A percentile compares a stretch with the other conserved stretches of the same genome.
These are phyloP conservation scores for Flueggea neowawraea DNA, from an alignment of 441 rosid genomes.

Conservation along the genomic window DNA sequence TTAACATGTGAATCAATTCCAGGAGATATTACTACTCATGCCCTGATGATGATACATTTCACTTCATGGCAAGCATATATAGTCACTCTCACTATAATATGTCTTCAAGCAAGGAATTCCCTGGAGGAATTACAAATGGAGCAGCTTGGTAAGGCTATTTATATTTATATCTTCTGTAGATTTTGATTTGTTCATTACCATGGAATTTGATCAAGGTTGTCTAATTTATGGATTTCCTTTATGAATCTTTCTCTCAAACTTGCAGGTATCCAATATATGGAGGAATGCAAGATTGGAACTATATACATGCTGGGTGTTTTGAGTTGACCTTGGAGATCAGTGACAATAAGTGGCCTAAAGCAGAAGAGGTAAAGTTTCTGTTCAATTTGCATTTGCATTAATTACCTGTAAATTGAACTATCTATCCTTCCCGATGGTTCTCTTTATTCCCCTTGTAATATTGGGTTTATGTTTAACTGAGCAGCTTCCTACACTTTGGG, in stretches of 20 bases:
- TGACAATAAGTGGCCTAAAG: constrained; percentile 91
- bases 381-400: constrained; percentile 2
- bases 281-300: constrained; percentile 98
- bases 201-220: no score
- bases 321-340: constrained; percentile 95
- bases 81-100: constrained; percentile 86
- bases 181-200: neutral
- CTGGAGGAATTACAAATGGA: constrained; percentile 93
- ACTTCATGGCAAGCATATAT: constrained; percentile 68
- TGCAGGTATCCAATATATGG: constrained; percentile 97
- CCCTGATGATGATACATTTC: constrained; percentile 90
- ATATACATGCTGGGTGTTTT: constrained; percentile 89
- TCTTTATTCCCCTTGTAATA: no score
- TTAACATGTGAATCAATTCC: constrained; percentile 8
- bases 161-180: neutral
- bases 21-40: constrained; percentile 81
- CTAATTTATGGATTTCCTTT: no score
- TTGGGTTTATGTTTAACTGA: constrained; percentile 14
- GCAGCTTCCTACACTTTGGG: constrained; percentile 89
- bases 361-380: constrained; percentile 60
- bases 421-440: neutral
- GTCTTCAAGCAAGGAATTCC: constrained; percentile 89
- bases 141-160: constrained; percentile 63
- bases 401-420: neutral
- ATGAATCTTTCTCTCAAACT: no score